These are phyloP conservation scores for Aspergillus sp. DNA, from an alignment of 2,329 filamentous ascomycete species.

Conservation along the genomic window DNA sequence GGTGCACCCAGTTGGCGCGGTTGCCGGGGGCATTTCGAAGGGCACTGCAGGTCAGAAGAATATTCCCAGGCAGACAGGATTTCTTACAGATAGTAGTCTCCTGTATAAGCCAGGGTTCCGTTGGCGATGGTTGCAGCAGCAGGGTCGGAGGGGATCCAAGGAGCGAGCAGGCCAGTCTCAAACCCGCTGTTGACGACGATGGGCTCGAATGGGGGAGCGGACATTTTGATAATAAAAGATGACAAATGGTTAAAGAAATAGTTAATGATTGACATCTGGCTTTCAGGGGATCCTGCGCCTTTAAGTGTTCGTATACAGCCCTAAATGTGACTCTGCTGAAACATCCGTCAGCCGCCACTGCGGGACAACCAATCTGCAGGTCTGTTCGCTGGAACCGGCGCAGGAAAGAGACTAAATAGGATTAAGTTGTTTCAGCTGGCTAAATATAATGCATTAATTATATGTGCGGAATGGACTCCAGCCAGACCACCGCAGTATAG, in stretches of 20 bases:
- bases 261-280: no score
- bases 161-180: not conserved
- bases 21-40: not conserved
- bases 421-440: not conserved
- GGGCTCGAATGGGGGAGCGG: not conserved
- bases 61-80: no score
- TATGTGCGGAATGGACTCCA: not conserved
- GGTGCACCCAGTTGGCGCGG: not conserved
- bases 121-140: constrained; percentile 29
- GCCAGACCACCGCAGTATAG: not conserved
- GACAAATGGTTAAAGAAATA: no score
- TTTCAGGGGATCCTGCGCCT: no score
- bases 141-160: constrained; percentile 16
- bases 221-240: not conserved
- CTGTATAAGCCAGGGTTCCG: not conserved
- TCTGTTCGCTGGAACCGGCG: not conserved
- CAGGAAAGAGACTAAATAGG: not conserved
- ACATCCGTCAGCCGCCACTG: not conserved
- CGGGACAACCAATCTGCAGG: not conserved
- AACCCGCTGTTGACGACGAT: constrained; percentile 8
- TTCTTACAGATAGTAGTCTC: not conserved
- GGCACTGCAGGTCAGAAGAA: not conserved
- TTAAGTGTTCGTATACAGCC: no score
- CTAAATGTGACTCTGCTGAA: not conserved
- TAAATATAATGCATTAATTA: not conserved